Base-by-base conservation (phyloP, 2,329 filamentous ascomycete genomes). In the Daldinia sp. region DNA sequence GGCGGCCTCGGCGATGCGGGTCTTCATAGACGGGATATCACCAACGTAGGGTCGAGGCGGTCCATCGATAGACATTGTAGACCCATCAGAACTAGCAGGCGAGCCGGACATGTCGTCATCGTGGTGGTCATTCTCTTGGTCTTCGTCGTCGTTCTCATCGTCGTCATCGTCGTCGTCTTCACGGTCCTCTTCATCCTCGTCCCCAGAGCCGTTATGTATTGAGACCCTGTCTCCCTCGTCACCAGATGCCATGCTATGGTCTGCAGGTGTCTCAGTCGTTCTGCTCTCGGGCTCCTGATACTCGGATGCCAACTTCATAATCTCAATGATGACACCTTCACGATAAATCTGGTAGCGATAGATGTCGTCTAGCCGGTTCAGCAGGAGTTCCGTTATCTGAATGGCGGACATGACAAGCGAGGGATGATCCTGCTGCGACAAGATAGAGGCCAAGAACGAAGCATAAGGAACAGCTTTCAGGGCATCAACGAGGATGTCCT, bases 281-380 rank as follows among this genome's bases (percentile, higher is more conserved):
- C 74, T 79, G 10, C 73, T 72, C 59, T 81, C 79, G 3, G 78
- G 70, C 28, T 81, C 78, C 9, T 78, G 76, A 58, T 86, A 82
- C 57, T 84, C 79, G 58, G 81, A 85, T 0, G 93, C 91, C 35
- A 99, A 84, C 76, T 94, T 95, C 33, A 89, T 87, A 58, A 99
- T 97, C 78, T 99, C 95, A 1, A 92, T 87, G 73, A 98, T 94
- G 48, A 99, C 96, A 39, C 96, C 96, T 81, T 99, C 97, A 0
- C 96, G 92, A 77, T 99, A 97, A 74, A 99, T 95, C 75, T 99
- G 97, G 75, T 98, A 97, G 28, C 93, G 90, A 77, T 99, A 99
- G 33, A 98, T 92, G 23, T 90, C 86, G 70, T 94, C 93, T 5
- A 99, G 84, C 18, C 97, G 90, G 75, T 90, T 91, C 67, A 98